phyloP scores from a whole-genome alignment of 768 basidiomycete species.

The Filobasidium wieringae region DNA sequence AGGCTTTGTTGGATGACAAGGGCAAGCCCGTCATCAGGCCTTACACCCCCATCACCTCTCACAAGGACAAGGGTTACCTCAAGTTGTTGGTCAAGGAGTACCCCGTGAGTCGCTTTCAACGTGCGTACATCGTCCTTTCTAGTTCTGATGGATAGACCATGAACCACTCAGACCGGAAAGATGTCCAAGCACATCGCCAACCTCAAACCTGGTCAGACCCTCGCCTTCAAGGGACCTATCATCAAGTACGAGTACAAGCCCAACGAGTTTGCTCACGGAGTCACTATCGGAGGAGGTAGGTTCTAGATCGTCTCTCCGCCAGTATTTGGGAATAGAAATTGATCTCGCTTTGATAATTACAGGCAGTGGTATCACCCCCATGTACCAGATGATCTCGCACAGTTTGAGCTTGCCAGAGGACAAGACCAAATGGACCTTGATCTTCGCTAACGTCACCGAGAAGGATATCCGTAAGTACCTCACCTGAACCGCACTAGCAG shows the following conservation, averaged over 20 bases:
- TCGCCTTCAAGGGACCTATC: slow-evolving; percentile 84
- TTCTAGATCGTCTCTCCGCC: not conserved
- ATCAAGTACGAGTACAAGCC: slow-evolving; percentile 73
- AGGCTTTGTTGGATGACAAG: slow-evolving; percentile 55
- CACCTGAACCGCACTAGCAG: slow-evolving; percentile 42
- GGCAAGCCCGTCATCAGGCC: slow-evolving; percentile 77
- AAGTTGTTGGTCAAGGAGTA: slow-evolving; percentile 70
- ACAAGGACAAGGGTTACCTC: slow-evolving; percentile 63
- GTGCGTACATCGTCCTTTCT: not conserved
- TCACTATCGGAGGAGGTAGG: slow-evolving; percentile 62
- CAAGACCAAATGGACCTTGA: slow-evolving; percentile 85
- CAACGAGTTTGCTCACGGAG: slow-evolving; percentile 54
- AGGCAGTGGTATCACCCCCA: slow-evolving; percentile 66
- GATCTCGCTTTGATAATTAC: not conserved
- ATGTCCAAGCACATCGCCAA: slow-evolving; percentile 70
- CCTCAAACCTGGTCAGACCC: slow-evolving; percentile 66
- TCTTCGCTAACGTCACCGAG: slow-evolving; percentile 84
- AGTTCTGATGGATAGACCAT: too few species aligned
- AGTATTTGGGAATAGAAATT: not conserved
- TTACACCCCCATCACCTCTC: slow-evolving; percentile 80
- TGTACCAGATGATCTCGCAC: slow-evolving; percentile 52
- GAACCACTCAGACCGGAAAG: slow-evolving; percentile 68
- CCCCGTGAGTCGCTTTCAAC: slow-evolving; percentile 28
- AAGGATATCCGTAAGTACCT: slow-evolving; percentile 73
- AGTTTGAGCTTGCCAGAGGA: slow-evolving; percentile 59